Percentiles rank a stretch among this genome's conserved stretches.
phyloP scores from a whole-genome alignment of 495 filamentous ascomycete species.

The Neurospora sp. region DNA sequence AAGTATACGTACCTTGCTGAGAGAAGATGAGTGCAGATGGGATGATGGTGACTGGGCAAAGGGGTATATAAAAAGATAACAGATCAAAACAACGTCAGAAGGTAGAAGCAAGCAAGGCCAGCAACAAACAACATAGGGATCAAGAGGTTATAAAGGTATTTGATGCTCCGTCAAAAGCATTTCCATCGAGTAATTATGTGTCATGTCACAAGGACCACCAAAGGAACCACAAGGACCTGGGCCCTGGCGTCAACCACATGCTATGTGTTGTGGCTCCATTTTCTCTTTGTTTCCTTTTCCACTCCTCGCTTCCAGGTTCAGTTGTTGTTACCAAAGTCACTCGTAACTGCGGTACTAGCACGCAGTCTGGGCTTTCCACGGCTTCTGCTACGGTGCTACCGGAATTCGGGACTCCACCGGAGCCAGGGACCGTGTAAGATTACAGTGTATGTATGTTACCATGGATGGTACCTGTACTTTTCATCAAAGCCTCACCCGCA shows the following conservation, averaged over 20 bases:
- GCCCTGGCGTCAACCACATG: not conserved
- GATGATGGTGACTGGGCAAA: not conserved
- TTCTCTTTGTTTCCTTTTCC: not conserved
- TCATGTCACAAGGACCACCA: slow-evolving; percentile 22
- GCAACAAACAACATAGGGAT: not conserved
- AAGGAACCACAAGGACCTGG: not conserved
- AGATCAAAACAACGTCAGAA: not conserved
- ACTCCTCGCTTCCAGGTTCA: not conserved
- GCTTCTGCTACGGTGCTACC: not conserved
- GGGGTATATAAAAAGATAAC: not conserved
- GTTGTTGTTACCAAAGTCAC: not conserved
- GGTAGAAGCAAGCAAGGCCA: not conserved
- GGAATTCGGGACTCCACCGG: not conserved
- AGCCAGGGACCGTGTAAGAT: not conserved
- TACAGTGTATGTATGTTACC: not conserved
- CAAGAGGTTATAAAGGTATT: not conserved
- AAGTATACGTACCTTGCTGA: not conserved
- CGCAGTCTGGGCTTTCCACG: not conserved
- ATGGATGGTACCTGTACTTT: not conserved
- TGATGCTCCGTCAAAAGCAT: slow-evolving; percentile 5
- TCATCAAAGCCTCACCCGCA: not conserved
- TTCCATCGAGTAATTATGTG: slow-evolving; percentile 46
- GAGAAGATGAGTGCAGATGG: not conserved
- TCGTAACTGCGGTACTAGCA: not conserved
- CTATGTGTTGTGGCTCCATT: not conserved